These are phyloP conservation scores for Leucocoprinus birnbaumii DNA, from an alignment of 768 basidiomycete genomes.

Conservation along the genomic window DNA sequence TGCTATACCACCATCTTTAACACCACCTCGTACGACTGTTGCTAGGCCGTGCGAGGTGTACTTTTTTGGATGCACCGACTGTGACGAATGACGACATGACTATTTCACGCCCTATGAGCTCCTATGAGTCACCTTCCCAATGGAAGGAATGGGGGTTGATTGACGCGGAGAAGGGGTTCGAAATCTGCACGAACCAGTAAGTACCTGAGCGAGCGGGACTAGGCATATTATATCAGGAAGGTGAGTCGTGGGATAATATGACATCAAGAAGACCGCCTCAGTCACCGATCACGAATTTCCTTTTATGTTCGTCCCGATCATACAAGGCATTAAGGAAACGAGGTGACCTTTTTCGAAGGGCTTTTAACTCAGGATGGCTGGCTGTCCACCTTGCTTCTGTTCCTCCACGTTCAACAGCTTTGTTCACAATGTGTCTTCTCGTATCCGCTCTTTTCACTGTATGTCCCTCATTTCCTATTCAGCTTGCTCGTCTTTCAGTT, in stretches of 20 bases:
- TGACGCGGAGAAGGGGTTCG: no score
- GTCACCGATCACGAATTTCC: no score
- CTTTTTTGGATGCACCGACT: no score
- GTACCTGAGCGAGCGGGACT: no score
- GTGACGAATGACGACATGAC: background rate
- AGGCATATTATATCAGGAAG: background rate
- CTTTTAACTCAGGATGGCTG: background rate
- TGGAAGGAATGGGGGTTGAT: no score
- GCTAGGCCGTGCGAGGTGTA: no score
- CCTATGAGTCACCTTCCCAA: no score
- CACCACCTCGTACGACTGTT: no score
- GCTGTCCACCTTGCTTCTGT: slow-evolving; percentile 1
- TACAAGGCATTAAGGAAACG: no score
- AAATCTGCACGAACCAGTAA: no score
- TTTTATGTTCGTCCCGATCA: no score
- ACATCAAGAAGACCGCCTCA: background rate
- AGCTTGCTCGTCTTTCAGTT: background rate
- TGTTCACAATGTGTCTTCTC: slow-evolving; percentile 13
- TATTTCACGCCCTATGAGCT: background rate
- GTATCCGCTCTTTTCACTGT: slow-evolving; percentile 12
- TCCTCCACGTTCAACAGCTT: background rate
- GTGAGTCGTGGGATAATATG: background rate
- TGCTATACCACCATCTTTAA: background rate
- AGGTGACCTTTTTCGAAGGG: background rate
- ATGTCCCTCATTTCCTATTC: background rate